Base-by-base conservation (phyloP, 2,329 filamentous ascomycete genomes). In the Cercospora berteroae region DNA sequence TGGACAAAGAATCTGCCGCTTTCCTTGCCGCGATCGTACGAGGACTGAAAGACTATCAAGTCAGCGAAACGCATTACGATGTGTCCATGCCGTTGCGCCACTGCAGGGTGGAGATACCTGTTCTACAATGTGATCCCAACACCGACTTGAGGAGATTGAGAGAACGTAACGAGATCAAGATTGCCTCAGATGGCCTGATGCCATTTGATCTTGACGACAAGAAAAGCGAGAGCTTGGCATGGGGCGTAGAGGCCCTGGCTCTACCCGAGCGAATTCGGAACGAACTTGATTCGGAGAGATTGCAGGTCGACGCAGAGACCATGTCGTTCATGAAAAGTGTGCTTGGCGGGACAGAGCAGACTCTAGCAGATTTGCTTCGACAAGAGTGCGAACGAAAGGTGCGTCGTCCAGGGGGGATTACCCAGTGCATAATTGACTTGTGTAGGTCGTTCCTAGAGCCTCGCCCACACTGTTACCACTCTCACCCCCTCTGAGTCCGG, bases 391-490 rank as follows among this genome's bases (percentile, higher is more conserved):
- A 71, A 63, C 68, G 75, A 78, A 76, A 65, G 72, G 71, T 68
- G 31, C 18, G 66, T 60, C 5, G 18, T 8, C 10, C 33, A 36
- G 13, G 16, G 10, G 18, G 31, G 3, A 69, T 9, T n/a, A 60
- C 29, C 10, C 20, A 42, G 27, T 33, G 23, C 5, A 57, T 50
- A 13, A 25, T 39, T 73, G 62, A 77, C 77, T 25, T 73, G 4
- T 42, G 3, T 57, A 81, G 80, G 74, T 76, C 27, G 69, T 59
- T 29, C 44, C 71, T 5, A 74, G 75, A 33, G 76, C 77, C 16
- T 81, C 82, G 2, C 83, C 83, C n/a, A 82, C 82, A 4, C 70
- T 86, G 8, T 76, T 85, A 18, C 81, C 83, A 18, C 64, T 80
- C 3, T 81, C 81, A 29, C 82, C 82, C 27, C 72, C 77, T 6